These are phyloP conservation scores for Gentiana straminea DNA, from an alignment of 257 asterid species.

Conservation along the genomic window DNA sequence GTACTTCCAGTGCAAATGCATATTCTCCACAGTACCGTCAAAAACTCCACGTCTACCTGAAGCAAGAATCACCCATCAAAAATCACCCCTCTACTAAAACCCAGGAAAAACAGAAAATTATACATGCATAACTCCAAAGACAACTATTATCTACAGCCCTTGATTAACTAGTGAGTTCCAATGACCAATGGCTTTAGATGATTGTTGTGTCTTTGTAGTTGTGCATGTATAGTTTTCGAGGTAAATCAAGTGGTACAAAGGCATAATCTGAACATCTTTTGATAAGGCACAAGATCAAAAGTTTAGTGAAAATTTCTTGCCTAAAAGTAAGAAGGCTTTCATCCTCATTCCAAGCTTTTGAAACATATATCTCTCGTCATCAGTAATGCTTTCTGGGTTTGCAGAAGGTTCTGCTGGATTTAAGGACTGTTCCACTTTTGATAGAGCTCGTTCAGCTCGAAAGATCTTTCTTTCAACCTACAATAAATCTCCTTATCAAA, in stretches of 20 bases:
- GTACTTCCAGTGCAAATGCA: constrained; percentile 99
- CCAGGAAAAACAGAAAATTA: neutral
- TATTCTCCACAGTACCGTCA: constrained; percentile 96
- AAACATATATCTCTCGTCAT: constrained; percentile 95
- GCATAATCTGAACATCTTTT: too few species aligned
- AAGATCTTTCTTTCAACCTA: constrained; percentile 70
- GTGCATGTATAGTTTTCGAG: too few species aligned
- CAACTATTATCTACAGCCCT: too few species aligned
- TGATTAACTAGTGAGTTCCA: too few species aligned
- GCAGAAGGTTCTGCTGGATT: constrained; percentile 53
- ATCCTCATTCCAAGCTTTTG: constrained; percentile 93
- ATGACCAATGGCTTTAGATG: too few species aligned
- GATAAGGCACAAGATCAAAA: constrained; percentile 8
- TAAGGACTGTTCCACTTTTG: constrained; percentile 72
- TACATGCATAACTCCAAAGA: neutral
- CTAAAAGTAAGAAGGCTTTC: constrained; percentile 97
- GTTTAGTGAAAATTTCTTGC: constrained; percentile 24
- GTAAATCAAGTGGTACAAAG: neutral
- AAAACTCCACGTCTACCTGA: constrained; percentile 98
- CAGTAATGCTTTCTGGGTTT: constrained; percentile 65
- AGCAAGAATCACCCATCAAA: constrained; percentile 14
- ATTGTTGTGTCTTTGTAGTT: too few species aligned
- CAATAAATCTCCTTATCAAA: constrained; percentile 9
- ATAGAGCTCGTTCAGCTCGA: constrained; percentile 68
- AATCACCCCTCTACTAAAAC: constrained; percentile 1